Evolutionary conservation across 257 asterid genomes (phyloP).

Genomic region (Capsicum rhomboideum): DNA sequence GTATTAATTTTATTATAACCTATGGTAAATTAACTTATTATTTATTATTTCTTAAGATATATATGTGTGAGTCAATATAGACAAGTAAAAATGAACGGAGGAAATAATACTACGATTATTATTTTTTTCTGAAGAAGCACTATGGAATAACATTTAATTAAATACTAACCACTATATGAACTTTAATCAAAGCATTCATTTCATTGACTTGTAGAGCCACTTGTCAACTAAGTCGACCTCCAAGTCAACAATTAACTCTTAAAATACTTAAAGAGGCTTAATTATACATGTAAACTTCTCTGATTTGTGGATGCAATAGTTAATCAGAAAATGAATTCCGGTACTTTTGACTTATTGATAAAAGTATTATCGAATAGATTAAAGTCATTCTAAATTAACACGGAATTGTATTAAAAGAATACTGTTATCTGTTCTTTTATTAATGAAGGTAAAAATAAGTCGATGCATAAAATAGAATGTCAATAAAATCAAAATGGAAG

Average conservation of each 20-base stretch:
- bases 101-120: too few species aligned
- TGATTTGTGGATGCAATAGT: not conserved
- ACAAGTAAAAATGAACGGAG: too few species aligned
- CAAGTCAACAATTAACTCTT: not conserved
- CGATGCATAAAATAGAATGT: not conserved
- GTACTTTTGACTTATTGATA: not conserved
- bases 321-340: not conserved
- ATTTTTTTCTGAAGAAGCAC: conserved; percentile 2
- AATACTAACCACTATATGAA: not conserved
- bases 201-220: not conserved
- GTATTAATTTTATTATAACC: too few species aligned
- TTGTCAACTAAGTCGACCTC: not conserved
- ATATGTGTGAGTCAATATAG: too few species aligned
- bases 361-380: not conserved
- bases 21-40: too few species aligned
- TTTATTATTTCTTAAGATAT: too few species aligned
- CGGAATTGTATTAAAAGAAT: not conserved
- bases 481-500: not conserved
- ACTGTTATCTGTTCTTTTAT: not conserved
- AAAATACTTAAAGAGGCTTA: not conserved
- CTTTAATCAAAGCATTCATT: not conserved
- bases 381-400: not conserved
- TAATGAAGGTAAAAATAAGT: not conserved
- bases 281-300: not conserved
- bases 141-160: conserved; percentile 13